phyloP scores from a whole-genome alignment of 345 rosid genomes.

The Eucalyptus tenuipes region DNA sequence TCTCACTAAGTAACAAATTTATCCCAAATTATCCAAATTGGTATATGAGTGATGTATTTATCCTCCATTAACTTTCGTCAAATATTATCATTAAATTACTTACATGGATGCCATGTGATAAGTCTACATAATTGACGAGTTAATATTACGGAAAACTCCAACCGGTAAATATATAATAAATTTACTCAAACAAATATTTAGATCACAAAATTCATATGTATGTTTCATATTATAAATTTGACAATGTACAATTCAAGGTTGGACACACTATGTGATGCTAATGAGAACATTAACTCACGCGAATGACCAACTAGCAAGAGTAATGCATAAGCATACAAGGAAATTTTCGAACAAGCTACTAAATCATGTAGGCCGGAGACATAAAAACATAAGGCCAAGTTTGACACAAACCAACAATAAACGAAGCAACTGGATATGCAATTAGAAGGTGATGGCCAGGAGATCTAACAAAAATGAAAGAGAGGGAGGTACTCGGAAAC shows the following conservation, averaged over 20 bases:
- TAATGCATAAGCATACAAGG: not conserved
- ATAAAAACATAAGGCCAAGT: not conserved
- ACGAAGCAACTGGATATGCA: not conserved
- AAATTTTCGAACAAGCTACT: not conserved
- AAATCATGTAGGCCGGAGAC: not conserved
- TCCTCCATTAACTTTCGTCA: fast-evolving
- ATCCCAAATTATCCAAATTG: too few species aligned
- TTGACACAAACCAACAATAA: not conserved
- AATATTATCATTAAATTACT: fast-evolving
- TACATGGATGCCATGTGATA: too few species aligned
- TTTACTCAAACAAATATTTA: too few species aligned
- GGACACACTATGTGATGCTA: fast-evolving
- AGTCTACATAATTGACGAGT: too few species aligned
- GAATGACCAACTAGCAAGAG: not conserved
- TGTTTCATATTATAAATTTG: not conserved
- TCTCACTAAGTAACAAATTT: too few species aligned
- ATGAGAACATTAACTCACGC: not conserved
- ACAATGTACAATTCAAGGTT: not conserved
- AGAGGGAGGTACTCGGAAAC: not conserved
- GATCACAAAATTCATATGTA: too few species aligned
- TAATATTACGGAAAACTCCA: fast-evolving
- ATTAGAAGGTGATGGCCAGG: too few species aligned
- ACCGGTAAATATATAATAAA: too few species aligned
- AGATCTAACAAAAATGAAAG: too few species aligned
- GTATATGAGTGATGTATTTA: too few species aligned